Conservation (phyloP, 2,329 filamentous ascomycete species). For the Venturia pyrina region DNA sequence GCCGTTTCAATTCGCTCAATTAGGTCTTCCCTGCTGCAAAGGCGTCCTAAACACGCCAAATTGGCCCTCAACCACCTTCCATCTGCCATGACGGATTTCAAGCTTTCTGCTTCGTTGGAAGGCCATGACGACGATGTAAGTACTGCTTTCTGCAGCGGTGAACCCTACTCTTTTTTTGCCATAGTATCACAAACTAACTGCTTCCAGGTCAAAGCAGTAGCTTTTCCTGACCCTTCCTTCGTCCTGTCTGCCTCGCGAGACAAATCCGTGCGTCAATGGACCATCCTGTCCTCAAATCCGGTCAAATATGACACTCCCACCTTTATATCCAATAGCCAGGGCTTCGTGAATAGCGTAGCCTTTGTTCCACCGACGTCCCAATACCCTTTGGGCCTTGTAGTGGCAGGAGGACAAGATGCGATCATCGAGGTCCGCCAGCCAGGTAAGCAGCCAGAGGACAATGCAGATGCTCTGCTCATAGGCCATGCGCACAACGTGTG, state of each 20-base stretch:
- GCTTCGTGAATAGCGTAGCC: conserved; percentile 79
- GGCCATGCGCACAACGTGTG: conserved; percentile 87
- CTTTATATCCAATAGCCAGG: conserved; percentile 69
- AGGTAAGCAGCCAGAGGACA: conserved; percentile 54
- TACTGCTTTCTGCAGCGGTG: conserved; percentile 15
- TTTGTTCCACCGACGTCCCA: conserved; percentile 60
- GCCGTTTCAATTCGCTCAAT: neutral
- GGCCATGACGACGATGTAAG: conserved; percentile 92
- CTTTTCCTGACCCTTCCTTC: conserved; percentile 61
- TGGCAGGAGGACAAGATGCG: conserved; percentile 83
- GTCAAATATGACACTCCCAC: conserved; percentile 60
- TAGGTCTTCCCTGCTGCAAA: neutral
- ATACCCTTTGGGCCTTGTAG: conserved; percentile 68
- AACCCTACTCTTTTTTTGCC: no score
- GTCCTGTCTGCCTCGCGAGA: conserved; percentile 86
- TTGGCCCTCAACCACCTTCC: no score
- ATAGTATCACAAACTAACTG: neutral
- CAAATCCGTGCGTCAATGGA: conserved; percentile 82
- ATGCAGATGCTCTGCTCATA: conserved; percentile 75
- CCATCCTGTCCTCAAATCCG: conserved; percentile 53
- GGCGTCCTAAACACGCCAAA: neutral
- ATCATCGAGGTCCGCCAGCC: conserved; percentile 84
- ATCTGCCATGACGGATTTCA: conserved; percentile 66
- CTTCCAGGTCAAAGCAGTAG: conserved; percentile 73
- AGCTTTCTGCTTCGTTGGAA: conserved; percentile 79